Evolutionary conservation across 805 yeast genomes (phyloP).

Genomic region (Cyberlindnera euphorbiae): DNA sequence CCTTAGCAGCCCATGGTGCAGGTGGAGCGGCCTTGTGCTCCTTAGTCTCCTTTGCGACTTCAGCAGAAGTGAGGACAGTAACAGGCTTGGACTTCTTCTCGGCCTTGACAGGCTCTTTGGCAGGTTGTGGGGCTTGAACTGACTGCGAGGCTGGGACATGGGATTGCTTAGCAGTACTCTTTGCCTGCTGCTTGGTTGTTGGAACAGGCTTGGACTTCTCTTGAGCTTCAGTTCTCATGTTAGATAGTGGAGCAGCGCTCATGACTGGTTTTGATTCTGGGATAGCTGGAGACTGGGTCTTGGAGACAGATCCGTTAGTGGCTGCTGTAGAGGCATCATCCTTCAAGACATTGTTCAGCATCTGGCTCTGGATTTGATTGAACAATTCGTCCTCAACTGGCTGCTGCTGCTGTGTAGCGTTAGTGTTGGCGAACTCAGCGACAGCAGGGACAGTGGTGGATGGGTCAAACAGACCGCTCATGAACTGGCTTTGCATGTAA

Average conservation of each 20-base stretch:
- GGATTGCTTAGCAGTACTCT: no score
- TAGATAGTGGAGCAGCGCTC: no score
- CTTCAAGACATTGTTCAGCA: no score
- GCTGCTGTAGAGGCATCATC: no score
- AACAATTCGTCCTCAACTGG: conserved; percentile 28
- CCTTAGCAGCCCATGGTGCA: conserved; percentile 54
- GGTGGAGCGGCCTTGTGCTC: conserved; percentile 20
- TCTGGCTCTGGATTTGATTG: conserved; percentile 33
- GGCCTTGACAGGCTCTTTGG: not conserved
- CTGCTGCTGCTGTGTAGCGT: conserved; percentile 1
- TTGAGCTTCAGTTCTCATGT: no score
- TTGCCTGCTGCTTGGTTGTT: no score
- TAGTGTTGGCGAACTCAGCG: no score
- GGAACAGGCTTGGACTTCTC: no score
- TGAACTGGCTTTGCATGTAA: conserved; percentile 3
- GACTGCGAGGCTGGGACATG: not conserved
- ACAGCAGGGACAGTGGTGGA: no score
- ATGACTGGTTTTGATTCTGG: no score
- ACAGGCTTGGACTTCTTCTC: conserved; percentile 9
- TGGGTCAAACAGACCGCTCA: conserved; percentile 4
- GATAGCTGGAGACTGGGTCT: no score
- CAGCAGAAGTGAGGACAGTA: conserved; percentile 9
- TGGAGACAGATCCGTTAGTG: no score
- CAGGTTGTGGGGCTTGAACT: conserved; percentile 1
- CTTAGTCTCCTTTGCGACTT: conserved; percentile 6